Base-by-base conservation (phyloP, 2,329 filamentous ascomycete species). In the Claviceps cyperi region DNA sequence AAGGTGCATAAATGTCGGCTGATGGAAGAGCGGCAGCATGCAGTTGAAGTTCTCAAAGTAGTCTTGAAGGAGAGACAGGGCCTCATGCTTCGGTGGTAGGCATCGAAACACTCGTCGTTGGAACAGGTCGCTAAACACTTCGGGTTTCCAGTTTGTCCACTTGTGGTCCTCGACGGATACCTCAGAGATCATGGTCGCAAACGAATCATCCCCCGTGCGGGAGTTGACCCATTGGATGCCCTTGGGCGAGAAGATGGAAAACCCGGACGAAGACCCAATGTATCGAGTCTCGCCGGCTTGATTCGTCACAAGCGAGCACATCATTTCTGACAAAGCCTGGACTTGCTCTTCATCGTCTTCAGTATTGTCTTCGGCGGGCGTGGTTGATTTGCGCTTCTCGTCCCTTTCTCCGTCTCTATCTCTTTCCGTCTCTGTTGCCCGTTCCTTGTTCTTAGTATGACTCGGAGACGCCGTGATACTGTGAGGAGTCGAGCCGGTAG, bases 41-140 rank as follows among this genome's bases (percentile, higher is more conserved):
- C 88, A 92, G 71, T 98, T 98, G 75, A 98, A 97, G 68, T 96
- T 96, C 61, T 94, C 87, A 57, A 98, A 98, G 62, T 84, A 98
- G 65, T 98, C 92, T 65, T 85, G 88, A 53, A 96, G 78, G 38
- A 97, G 71, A 1, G 88, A 94, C 53, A 94, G 66, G 0, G 89
- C 87, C 67, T 96, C 90, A n/a, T 81, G 75, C 65, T 94, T 94
- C 0, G 86, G 74, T 2, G 92, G 92, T 35, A 97, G 67, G 15
- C 81, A 83, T 53, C 84, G 84, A 72, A 91, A 96, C 28, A 95
- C 77, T 15, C 83, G 83, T 38, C 90, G 81, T 49, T 82, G 80
- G 68, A 97, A 97, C 19, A 98, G 78, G 63, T 97, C 91, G 47
- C 84, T 80, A 65, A 97, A 97, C 22, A 97, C 84, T 63, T 97